Base-by-base conservation (phyloP, 2,329 filamentous ascomycete species). In the Penicillium carneum region DNA sequence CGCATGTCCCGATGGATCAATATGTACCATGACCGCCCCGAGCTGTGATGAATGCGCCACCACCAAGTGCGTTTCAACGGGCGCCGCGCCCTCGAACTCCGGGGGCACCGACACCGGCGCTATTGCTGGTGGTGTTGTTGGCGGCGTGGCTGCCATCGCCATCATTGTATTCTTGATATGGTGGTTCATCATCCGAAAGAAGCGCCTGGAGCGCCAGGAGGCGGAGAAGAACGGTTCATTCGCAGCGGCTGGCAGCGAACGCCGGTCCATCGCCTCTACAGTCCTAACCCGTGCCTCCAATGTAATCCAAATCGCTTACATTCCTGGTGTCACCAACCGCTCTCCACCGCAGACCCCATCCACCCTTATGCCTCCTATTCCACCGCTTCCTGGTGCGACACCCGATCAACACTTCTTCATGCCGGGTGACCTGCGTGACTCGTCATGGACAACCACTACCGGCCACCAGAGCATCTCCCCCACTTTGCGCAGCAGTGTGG, bases 281-380 rank as follows among this genome's bases (percentile, higher is more conserved):
- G 93, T 98, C 61, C 86, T 97, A 63, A 98, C 95, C 18, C 89
- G 95, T 64, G 95, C 95, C 50, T 98, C 95, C 72, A 99, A 99
- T 82, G 94, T 99, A 75, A 99, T 99, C 72, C 95, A 98, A 80
- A 99, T 99, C 79, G 95, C 95, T 58, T 99, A 98, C 78, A 98
- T 99, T 68, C 95, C 95, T 14, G 95, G 95, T 62, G 93, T 98
- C 71, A 97, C 92, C 63, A 97, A 97, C 80, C 87, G 94, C 68
- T 93, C 93, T 12, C 88, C 89, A 8, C 90, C 91, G 5, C 89
- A 90, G n/a, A 94, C 92, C 0, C 91, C 92, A 3, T 88, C 87
- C 41, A 82, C 92, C 20, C 85, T 94, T 52, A 90, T 96, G 4
- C 93, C 93, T n/a, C 94, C 94, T 0, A 93, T 99, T 4, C 95